Percentiles rank a stretch among this genome's conserved stretches.
Conservation (phyloP, 768 basidiomycete genomes). For the Punctularia strigosozonata region DNA sequence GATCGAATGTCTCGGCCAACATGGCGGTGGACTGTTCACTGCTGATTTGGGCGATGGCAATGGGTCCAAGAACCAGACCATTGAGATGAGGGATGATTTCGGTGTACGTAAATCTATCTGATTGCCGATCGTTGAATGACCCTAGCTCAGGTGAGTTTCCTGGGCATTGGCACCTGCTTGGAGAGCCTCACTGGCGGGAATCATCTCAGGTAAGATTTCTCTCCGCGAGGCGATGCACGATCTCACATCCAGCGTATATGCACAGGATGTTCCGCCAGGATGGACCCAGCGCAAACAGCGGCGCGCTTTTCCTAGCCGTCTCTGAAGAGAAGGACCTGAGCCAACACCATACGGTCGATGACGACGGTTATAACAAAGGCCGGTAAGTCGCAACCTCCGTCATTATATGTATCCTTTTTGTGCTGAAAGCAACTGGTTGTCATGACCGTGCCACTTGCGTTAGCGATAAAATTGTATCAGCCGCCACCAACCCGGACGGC, state of each 20-base stretch:
- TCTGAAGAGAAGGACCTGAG: too few species aligned
- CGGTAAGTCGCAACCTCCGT: too few species aligned
- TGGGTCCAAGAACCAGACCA: conserved; percentile 29
- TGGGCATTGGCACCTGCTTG: conserved; percentile 28
- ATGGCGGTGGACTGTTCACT: conserved; percentile 23
- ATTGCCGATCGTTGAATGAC: too few species aligned
- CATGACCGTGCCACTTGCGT: too few species aligned
- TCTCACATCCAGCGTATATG: background rate
- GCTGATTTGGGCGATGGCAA: conserved; percentile 39
- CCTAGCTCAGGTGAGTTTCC: too few species aligned
- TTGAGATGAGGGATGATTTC: conserved; percentile 34
- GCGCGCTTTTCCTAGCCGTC: conserved; percentile 24
- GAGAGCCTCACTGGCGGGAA: conserved; percentile 14
- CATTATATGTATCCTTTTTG: too few species aligned
- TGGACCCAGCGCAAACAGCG: conserved; percentile 17
- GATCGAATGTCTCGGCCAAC: conserved; percentile 18
- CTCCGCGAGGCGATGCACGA: background rate
- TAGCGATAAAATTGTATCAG: too few species aligned
- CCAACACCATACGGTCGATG: too few species aligned
- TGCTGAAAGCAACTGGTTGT: too few species aligned
- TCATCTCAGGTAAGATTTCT: conserved; percentile 1
- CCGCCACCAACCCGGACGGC: too few species aligned
- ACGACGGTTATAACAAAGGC: too few species aligned
- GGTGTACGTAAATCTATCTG: too few species aligned
- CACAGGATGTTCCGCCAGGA: conserved; percentile 18